phyloP scores from a whole-genome alignment of 805 yeast species.

The Ogataea glucozyma region DNA sequence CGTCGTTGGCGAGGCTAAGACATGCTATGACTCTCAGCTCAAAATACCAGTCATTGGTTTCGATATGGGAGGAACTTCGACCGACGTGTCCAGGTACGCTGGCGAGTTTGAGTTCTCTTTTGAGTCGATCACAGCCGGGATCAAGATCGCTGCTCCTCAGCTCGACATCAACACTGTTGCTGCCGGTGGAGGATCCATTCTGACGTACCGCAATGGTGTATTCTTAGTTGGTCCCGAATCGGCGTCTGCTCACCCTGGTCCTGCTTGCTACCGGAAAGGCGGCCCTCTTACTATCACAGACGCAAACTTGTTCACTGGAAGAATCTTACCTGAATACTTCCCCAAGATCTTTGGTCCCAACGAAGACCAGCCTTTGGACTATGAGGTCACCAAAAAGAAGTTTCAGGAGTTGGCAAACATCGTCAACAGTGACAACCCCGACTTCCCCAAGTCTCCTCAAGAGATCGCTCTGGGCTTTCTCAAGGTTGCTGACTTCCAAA shows the following conservation, averaged over 20 bases:
- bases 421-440: constrained; percentile 46
- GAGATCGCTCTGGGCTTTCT: constrained; percentile 77
- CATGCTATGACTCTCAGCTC: constrained; percentile 44
- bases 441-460: constrained; percentile 49
- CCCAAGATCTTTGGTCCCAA: constrained; percentile 81
- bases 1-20: constrained; percentile 56
- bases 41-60: constrained; percentile 34
- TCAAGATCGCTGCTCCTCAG: constrained; percentile 38
- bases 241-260: constrained; percentile 86
- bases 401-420: constrained; percentile 52
- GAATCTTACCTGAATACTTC: constrained; percentile 68
- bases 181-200: constrained; percentile 57
- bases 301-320: constrained; percentile 71
- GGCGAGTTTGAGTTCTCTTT: constrained; percentile 34
- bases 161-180: constrained; percentile 36
- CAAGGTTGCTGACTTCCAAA: constrained; percentile 76
- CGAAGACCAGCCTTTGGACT: constrained; percentile 67
- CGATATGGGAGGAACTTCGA: constrained; percentile 42
- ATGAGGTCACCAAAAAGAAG: constrained; percentile 48
- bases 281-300: constrained; percentile 87
- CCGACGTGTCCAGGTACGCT: constrained; percentile 39
- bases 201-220: constrained; percentile 64
- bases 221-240: constrained; percentile 83
- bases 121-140: constrained; percentile 37
- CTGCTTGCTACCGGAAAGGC: constrained; percentile 78